Evolutionary conservation across 75 land plant genomes (phyloP), one percentile per base, ranked within the genome.

Genomic region (Sequoia sempervirens): DNA sequence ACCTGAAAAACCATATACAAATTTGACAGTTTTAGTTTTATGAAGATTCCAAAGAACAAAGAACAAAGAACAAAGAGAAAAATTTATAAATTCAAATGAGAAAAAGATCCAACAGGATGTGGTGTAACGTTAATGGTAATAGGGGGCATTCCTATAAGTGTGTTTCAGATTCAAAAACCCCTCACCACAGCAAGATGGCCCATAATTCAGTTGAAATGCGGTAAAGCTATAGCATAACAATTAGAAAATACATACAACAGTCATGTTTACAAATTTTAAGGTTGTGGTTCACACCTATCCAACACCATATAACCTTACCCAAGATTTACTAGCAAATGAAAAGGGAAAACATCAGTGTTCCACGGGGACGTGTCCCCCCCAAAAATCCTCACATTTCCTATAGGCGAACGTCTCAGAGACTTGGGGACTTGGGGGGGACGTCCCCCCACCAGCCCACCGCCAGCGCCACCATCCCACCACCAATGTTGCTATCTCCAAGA

Each of bases 1-100:
- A 98, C 99, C 99, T 98, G 95, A 12, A 86, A 54, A 56, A 85
- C 17, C 30, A 61, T 47, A 87, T 10, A 36, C 45, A 56, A 47
- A 46, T 58, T 66, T n/a, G 23, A 12, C 32, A 80, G 10, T 28
- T 52, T 61, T 23, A 47, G 50, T 47, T 47, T 47, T 47, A 0
- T 47, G 26, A 61, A 5, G 6, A 61, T 0, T 53, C 9, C 41
- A 40, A 14, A 53, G 14, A 53, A 15, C 15, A 61, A 20, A 54
- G 18, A 54, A 58, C n/a, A n/a, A n/a, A n/a, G n/a, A n/a, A n/a
- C n/a, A 58, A 58, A 58, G 64, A 58, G 64, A 23, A 58, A 61
- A 61, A 61, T 26, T 6, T 23, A 61, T 23, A 61, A 61, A 61
- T 5, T 23, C 8, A 61, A 20, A 61, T 6, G 9, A 61, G 5